Conservation (phyloP, 192 early-diverging fungal genomes). For the Gigaspora rosea region DNA sequence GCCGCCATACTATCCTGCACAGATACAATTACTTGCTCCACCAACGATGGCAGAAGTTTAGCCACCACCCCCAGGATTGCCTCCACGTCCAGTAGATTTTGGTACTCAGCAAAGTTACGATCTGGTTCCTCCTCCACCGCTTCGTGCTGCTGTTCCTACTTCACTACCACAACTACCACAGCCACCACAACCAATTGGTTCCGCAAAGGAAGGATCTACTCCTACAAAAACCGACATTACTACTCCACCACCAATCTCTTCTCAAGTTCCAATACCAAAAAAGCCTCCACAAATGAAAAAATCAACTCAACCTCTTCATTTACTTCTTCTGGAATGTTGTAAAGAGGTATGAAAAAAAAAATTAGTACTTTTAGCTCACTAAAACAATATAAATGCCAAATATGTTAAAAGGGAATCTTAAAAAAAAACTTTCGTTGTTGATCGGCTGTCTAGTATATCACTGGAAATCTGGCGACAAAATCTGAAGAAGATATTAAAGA, state of each 20-base stretch:
- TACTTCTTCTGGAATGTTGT: neutral
- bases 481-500: constrained; percentile 46
- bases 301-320: constrained; percentile 12
- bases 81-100: neutral
- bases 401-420: neutral
- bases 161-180: neutral
- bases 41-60: neutral
- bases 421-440: constrained; percentile 21
- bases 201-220: neutral
- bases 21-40: too few species aligned
- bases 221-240: neutral
- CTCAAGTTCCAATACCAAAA: neutral
- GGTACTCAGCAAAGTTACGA: neutral
- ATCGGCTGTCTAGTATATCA: constrained; percentile 43
- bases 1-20: too few species aligned
- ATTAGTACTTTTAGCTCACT: neutral
- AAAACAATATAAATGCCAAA: neutral
- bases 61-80: constrained; percentile 10
- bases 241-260: neutral
- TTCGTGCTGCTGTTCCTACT: neutral
- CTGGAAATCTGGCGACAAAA: constrained; percentile 45
- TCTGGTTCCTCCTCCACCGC: neutral
- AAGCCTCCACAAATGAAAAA: neutral
- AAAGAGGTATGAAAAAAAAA: constrained; percentile 5
- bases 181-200: neutral